Evolutionary conservation across 352 stramenopile genomes (phyloP), one percentile per base, ranked within the genome.

Genomic region (Peronosclerospora sorghi): DNA sequence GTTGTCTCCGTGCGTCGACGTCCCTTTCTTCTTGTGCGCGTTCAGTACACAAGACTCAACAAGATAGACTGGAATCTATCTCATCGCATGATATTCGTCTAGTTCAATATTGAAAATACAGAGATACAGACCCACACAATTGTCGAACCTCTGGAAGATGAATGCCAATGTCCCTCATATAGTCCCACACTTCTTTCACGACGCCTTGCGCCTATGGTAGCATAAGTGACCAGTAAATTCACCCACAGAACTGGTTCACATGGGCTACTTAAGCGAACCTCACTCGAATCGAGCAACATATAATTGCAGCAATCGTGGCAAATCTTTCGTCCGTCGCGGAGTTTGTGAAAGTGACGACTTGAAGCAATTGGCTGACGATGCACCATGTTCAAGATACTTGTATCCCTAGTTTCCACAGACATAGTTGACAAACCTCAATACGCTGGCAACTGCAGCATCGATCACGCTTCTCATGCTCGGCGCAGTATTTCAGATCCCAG

Each of bases 391-490:
- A 40, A 34, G 15, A 2, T 24, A 24, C 30, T 19, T 7, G 30
- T 9, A 34, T 15, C 3, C 4, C 18, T 2, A 7, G 5, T 2
- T 35, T 35, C 30, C 10, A 19, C 18, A n/a, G 5, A 21, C n/a
- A 13, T 17, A 35, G 4, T 32, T 8, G 23, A 51, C 56, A 15
- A 51, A 65, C 73, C 63, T 86, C 74, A 42, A 84, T 61, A 44
- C 74, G 72, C 35, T 81, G 64, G 54, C 74, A 87, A 42, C 72
- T 82, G 55, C 65, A 81, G 55, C 74, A 87, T 1, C 74, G 69
- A 17, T 70, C 73, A 41, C 68, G 51, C 28, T 72, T 56, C n/a
- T 85, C 70, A 35, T 87, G 74, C 15, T 65, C 44, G 2, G 67
- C 63, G 20, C 74, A 87, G 26, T 75, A 84, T 9, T 74, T 73